Conservation (phyloP, 1,139 yeast species). For the Lodderomyces jiufengensis region DNA sequence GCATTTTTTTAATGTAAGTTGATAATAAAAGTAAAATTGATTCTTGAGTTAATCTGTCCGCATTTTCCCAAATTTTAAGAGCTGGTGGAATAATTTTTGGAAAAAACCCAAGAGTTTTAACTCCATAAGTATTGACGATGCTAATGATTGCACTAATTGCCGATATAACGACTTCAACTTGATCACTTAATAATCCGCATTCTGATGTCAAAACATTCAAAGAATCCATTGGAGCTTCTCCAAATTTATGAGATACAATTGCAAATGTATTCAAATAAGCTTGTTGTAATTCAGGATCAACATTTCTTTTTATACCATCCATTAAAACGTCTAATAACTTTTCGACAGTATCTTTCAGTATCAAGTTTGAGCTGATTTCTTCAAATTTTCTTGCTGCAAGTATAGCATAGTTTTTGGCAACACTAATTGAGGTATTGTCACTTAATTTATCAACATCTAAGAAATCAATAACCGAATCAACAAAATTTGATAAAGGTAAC, state of each 20-base stretch:
- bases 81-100: constrained; percentile 81
- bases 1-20: constrained; percentile 75
- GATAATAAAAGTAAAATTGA: constrained; percentile 72
- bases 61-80: constrained; percentile 50
- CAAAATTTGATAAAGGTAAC: constrained; percentile 72
- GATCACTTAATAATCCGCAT: constrained; percentile 48
- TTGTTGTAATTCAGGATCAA: constrained; percentile 53
- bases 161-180: constrained; percentile 67
- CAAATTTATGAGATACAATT: constrained; percentile 50
- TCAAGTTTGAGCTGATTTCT: too few relatives aligned
- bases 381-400: constrained; percentile 71
- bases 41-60: constrained; percentile 47
- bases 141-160: constrained; percentile 72
- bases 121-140: constrained; percentile 71
- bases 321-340: constrained; percentile 48
- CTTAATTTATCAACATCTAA: constrained; percentile 44
- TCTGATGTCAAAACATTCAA: constrained; percentile 53
- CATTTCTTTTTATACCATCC: constrained; percentile 37
- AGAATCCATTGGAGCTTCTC: constrained; percentile 32
- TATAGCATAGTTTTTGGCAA: constrained; percentile 52
- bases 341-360: constrained; percentile 14
- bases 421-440: constrained; percentile 31
- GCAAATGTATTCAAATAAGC: constrained; percentile 70
- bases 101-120: constrained; percentile 79
- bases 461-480: constrained; percentile 58